These are phyloP conservation scores for Lentithecium fluviatile DNA, from an alignment of 495 filamentous ascomycete species.

Conservation along the genomic window DNA sequence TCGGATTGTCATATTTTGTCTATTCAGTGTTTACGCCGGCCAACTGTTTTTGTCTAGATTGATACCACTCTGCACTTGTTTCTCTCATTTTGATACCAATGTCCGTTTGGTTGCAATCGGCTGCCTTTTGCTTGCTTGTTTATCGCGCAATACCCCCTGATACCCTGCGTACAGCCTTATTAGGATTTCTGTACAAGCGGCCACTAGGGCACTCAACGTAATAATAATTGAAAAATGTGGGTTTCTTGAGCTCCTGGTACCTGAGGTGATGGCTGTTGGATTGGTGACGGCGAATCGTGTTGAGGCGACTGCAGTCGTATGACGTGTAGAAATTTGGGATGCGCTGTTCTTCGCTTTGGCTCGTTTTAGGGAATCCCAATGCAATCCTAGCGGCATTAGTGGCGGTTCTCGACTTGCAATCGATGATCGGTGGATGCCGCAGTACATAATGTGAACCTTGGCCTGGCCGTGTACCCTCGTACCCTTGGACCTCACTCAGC, in stretches of 20 bases:
- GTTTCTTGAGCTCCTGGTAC: conserved; percentile 14
- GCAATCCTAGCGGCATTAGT: too few species aligned
- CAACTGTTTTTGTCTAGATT: conserved; percentile 36
- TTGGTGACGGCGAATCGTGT: not conserved
- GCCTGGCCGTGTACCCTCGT: too few species aligned
- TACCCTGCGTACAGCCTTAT: conserved; percentile 39
- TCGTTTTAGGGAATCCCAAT: too few species aligned
- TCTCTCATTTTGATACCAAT: conserved; percentile 36
- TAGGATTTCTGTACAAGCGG: conserved; percentile 38
- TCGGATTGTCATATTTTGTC: conserved; percentile 17
- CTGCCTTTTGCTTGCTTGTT: conserved; percentile 19
- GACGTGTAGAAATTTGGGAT: not conserved
- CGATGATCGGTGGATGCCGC: too few species aligned
- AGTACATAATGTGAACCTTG: too few species aligned
- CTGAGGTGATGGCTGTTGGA: too few species aligned
- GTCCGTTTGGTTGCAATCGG: conserved; percentile 1
- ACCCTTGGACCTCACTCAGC: not conserved
- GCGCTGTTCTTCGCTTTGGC: too few species aligned
- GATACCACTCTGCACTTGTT: conserved; percentile 40
- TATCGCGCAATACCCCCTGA: conserved; percentile 38
- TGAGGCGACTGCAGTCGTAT: not conserved
- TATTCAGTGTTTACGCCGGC: conserved; percentile 22
- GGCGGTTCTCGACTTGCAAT: too few species aligned
- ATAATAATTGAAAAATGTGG: conserved; percentile 39
- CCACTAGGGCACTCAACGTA: conserved; percentile 35